phyloP scores from a whole-genome alignment of 345 rosid species.

The Eucalyptus cloeziana region DNA sequence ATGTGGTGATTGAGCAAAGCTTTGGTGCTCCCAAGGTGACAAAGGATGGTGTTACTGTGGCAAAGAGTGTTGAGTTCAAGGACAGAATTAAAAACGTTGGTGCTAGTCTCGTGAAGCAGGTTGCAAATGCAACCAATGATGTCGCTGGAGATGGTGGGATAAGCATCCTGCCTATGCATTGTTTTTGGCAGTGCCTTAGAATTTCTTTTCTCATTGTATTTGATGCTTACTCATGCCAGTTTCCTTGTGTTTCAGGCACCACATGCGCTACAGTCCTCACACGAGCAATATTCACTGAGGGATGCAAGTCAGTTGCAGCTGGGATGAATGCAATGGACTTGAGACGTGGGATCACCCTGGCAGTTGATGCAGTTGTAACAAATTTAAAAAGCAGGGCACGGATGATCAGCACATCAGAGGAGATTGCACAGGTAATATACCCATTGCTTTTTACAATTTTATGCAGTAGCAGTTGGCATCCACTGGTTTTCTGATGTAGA shows the following conservation, averaged over 20 bases:
- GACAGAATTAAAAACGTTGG: constrained; percentile 85
- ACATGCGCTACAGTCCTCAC: constrained; percentile 98
- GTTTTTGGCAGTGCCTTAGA: background rate
- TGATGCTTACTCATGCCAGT: background rate
- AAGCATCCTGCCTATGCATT: background rate
- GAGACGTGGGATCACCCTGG: constrained; percentile 87
- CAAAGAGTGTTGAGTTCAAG: constrained; percentile 92
- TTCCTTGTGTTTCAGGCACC: constrained; percentile 41
- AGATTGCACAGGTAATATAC: constrained; percentile 63
- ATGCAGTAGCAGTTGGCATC: background rate
- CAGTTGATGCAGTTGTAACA: constrained; percentile 84
- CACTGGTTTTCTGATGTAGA: background rate
- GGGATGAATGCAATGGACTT: constrained; percentile 96
- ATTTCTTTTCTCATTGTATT: background rate
- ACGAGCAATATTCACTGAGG: constrained; percentile 74
- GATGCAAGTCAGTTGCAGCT: constrained; percentile 97
- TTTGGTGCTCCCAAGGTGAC: constrained; percentile 97
- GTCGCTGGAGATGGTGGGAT: constrained; percentile 87
- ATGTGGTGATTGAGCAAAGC: constrained; percentile 92
- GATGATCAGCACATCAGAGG: constrained; percentile 98
- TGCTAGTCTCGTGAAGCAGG: constrained; percentile 98
- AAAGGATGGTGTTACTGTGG: constrained; percentile 97
- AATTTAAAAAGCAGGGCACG: constrained; percentile 84
- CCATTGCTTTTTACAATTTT: background rate
- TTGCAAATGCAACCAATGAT: constrained; percentile 97